Base-by-base conservation (phyloP, 169 alveolate species). In the Cryptosporidium tyzzeri region DNA sequence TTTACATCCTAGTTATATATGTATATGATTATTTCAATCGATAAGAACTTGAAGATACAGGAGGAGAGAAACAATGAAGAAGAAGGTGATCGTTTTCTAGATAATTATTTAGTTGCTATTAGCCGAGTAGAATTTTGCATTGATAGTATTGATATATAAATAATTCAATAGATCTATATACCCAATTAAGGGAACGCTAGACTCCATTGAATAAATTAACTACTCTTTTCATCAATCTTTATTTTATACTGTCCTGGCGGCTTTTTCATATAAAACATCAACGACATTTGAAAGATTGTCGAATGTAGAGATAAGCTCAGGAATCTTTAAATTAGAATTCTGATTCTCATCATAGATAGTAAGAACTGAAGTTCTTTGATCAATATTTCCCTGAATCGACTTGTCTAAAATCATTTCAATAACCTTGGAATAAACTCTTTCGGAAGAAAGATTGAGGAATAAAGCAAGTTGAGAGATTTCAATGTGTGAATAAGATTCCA, bases 351-450 rank as follows among this genome's bases (percentile, higher is more conserved):
- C 97, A 91, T 93, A 97, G 68, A 98, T 89, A 61, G 96, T 96
- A 67, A 98, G 93, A 65, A 97, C 94, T 23, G 97, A 98, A 73
- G 94, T 94, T 48, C 97, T 98, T 93, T 98, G 97, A 91, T 98
- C 99, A 75, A 98, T 94, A 29, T 98, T 98, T 29, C 99, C 99
- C 61, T 93, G 94, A 45, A 97, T 94, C 93, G 94, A 96, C 85
- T 97, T 95, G 92, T 98, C 98, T 50, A 98, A 92, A 84, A 98
- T 96, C 97, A 98, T 96, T 87, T 96, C 98, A 41, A 97, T 91
- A 35, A 95, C 84, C 94, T 96, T 96, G 58, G 91, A 84, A 61
- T 95, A 96, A 39, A 97, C 96, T 92, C 94, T 93, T 23, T 85
- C 93, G 58, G 92, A 92, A n/a, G 95, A 92, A 26, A 97, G 95